These are phyloP conservation scores for Colletotrichum lindemuthianum DNA, from an alignment of 2,329 filamentous ascomycete species.

Conservation along the genomic window DNA sequence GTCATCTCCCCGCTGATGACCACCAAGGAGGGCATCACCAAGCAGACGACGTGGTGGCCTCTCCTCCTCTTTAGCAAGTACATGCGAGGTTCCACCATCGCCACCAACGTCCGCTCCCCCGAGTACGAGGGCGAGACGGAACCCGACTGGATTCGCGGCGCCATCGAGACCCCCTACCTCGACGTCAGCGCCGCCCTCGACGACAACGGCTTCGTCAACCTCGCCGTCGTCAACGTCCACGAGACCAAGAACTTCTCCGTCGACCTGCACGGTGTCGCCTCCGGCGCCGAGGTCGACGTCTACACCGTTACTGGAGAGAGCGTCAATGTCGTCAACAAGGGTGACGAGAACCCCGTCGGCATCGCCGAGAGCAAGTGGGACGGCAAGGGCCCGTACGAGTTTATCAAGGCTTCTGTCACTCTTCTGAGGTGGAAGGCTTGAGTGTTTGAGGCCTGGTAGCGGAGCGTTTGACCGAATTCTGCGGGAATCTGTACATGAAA, in stretches of 20 bases:
- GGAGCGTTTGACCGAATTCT: not conserved
- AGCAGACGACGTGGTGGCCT: slow-evolving; percentile 82
- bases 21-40: slow-evolving; percentile 67
- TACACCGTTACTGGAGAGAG: slow-evolving; percentile 69
- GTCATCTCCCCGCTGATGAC: slow-evolving; percentile 84
- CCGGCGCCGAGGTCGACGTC: slow-evolving; percentile 63
- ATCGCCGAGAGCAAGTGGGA: slow-evolving; percentile 63
- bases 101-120: slow-evolving; percentile 69
- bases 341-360: slow-evolving; percentile 68
- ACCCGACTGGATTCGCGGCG: slow-evolving; percentile 71
- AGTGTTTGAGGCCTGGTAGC: not conserved
- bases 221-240: slow-evolving; percentile 79
- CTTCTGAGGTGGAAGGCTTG: slow-evolving; percentile 67
- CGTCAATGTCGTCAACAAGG: slow-evolving; percentile 70
- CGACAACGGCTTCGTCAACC: slow-evolving; percentile 67
- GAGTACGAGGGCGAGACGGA: slow-evolving; percentile 75
- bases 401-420: slow-evolving; percentile 77
- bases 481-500: not conserved
- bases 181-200: slow-evolving; percentile 72
- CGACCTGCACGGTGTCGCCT: slow-evolving; percentile 64
- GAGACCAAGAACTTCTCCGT: slow-evolving; percentile 69
- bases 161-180: slow-evolving; percentile 75
- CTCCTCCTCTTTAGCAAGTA: slow-evolving; percentile 69
- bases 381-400: slow-evolving; percentile 69
- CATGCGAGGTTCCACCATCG: slow-evolving; percentile 79